Percentiles rank a stretch among this genome's conserved stretches.
Evolutionary conservation across 129 eudicot species (phyloP).

Genomic region (Glebionis coronaria): DNA sequence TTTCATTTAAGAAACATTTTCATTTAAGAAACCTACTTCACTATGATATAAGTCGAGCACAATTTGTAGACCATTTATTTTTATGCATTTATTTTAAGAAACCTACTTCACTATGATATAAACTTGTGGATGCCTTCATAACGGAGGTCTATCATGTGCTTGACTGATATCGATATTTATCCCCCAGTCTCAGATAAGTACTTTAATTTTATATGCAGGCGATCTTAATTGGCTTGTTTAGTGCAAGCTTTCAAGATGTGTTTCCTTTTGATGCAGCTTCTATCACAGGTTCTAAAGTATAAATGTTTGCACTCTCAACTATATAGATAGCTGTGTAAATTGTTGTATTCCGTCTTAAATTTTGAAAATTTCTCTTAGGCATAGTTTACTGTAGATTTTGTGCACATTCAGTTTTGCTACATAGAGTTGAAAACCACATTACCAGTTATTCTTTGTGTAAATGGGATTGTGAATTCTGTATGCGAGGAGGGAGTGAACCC

Average conservation of each 20-base stretch:
- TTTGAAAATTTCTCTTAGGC: not conserved
- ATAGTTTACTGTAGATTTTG: not conserved
- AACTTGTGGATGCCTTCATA: too few species aligned
- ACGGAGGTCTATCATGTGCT: too few species aligned
- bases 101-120: too few species aligned
- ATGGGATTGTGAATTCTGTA: not conserved
- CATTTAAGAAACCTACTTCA: too few species aligned
- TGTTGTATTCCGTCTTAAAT: not conserved
- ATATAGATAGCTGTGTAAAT: slow-evolving; percentile 5
- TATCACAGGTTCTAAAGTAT: slow-evolving; percentile 17
- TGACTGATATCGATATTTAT: too few species aligned
- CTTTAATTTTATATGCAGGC: not conserved
- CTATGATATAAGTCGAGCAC: too few species aligned
- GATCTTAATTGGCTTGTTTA: not conserved
- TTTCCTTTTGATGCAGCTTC: slow-evolving; percentile 18
- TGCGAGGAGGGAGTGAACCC: too few species aligned
- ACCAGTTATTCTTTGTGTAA: not conserved
- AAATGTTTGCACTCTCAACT: slow-evolving; percentile 7
- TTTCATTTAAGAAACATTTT: too few species aligned
- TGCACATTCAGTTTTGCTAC: not conserved
- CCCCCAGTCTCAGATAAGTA: too few species aligned
- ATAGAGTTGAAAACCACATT: not conserved
- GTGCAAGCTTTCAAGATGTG: too few species aligned
- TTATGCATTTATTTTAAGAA: too few species aligned
- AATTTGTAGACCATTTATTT: too few species aligned